A percentile compares a stretch with the other conserved stretches of the same genome.
Evolutionary conservation across 2,329 filamentous ascomycete species (phyloP).

Genomic region (Endoconidiophora polonica): DNA sequence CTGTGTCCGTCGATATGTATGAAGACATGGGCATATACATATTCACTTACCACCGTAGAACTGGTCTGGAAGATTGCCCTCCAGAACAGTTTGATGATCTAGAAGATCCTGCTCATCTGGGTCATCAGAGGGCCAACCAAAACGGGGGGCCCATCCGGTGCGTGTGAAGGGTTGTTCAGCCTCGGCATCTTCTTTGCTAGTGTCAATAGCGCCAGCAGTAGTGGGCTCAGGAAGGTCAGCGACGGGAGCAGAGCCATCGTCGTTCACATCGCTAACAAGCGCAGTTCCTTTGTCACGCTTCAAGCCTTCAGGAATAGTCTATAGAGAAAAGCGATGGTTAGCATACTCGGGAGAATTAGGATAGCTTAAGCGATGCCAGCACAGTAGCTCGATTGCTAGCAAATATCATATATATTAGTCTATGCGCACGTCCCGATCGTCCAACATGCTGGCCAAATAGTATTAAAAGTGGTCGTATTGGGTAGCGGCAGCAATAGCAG

Average conservation of each 20-base stretch:
- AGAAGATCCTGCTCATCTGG: conserved; percentile 51
- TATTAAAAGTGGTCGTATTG: too few relatives aligned
- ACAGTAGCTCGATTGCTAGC: background rate
- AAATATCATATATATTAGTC: background rate
- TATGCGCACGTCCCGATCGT: background rate
- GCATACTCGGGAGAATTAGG: background rate
- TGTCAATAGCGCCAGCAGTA: conserved; percentile 49
- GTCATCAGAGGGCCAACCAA: conserved; percentile 50
- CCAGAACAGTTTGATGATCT: conserved; percentile 78
- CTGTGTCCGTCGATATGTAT: too few relatives aligned
- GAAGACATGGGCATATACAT: background rate
- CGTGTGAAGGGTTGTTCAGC: conserved; percentile 29
- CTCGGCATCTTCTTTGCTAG: conserved; percentile 35
- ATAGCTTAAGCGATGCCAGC: background rate
- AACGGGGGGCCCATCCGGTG: conserved; percentile 79
- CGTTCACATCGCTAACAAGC: conserved; percentile 65
- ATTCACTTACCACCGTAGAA: conserved; percentile 60
- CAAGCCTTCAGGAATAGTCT: conserved; percentile 49
- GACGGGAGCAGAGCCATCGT: conserved; percentile 42
- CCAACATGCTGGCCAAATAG: background rate
- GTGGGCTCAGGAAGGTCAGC: conserved; percentile 65
- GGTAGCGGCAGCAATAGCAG: too few relatives aligned
- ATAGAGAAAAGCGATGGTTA: background rate
- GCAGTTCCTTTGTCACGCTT: conserved; percentile 49
- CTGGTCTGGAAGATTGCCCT: conserved; percentile 69